Percentiles rank a stretch among this genome's conserved stretches.
These are phyloP conservation scores for Trametes punicea DNA, from an alignment of 768 basidiomycete genomes.

Conservation along the genomic window DNA sequence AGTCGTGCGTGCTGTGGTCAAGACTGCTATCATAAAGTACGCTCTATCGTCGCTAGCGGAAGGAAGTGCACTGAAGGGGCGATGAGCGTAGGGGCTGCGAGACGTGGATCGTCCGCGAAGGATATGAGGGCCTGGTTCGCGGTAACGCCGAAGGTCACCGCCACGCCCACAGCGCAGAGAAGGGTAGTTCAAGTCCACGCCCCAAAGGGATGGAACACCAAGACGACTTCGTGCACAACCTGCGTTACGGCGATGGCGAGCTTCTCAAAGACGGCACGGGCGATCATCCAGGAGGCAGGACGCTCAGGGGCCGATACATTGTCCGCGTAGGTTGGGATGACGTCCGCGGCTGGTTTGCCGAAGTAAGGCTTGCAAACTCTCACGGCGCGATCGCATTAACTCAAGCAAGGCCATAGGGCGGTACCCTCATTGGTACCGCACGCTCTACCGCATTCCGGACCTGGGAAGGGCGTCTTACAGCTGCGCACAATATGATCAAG, in stretches of 20 bases:
- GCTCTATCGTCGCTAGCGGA: constrained; percentile 23
- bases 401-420: constrained; percentile 53
- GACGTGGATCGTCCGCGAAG: constrained; percentile 94
- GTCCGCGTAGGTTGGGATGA: constrained; percentile 98
- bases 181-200: constrained; percentile 21
- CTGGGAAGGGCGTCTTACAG: constrained; percentile 80
- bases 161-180: constrained; percentile 23
- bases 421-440: constrained; percentile 95
- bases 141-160: constrained; percentile 60
- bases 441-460: constrained; percentile 84
- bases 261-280: constrained; percentile 79
- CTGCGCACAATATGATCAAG: constrained; percentile 87
- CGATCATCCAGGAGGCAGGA: constrained; percentile 61
- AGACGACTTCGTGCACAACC: constrained; percentile 54
- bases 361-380: constrained; percentile 48
- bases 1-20: constrained; percentile 90
- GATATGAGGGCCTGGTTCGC: constrained; percentile 95
- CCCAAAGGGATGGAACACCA: constrained; percentile 25
- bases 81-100: constrained; percentile 78
- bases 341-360: constrained; percentile 89
- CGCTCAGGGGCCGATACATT: constrained; percentile 88
- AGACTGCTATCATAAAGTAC: constrained; percentile 87
- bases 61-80: background rate
- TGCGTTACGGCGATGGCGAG: constrained; percentile 80
- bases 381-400: background rate